A percentile compares a stretch with the other conserved stretches of the same genome.
Conservation (phyloP, 23 red algal genomes). For the Chondrus crispus region DNA sequence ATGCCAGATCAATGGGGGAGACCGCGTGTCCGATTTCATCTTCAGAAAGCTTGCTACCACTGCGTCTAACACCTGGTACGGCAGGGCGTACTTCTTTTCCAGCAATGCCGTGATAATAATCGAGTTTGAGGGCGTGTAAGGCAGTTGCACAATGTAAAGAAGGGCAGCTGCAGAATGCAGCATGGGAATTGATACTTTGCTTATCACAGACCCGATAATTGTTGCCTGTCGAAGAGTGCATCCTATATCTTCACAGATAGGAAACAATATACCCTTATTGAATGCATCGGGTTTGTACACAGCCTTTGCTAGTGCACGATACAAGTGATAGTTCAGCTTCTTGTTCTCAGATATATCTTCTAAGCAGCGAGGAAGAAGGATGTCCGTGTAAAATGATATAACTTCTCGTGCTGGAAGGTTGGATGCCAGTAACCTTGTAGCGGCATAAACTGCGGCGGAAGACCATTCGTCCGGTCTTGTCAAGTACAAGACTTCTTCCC, state of each 20-base stretch:
- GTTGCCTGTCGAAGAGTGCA: constrained; percentile 90
- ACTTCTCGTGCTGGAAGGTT: constrained; percentile 74
- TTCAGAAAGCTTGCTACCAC: constrained; percentile 73
- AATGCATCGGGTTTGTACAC: constrained; percentile 95
- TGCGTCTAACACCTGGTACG: constrained; percentile 85
- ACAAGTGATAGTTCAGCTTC: constrained; percentile 94
- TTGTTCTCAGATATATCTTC: constrained; percentile 82
- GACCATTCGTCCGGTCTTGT: constrained; percentile 95
- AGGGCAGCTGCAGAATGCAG: constrained; percentile 92
- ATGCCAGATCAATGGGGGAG: constrained; percentile 86
- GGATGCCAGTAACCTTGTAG: constrained; percentile 78
- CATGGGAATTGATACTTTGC: constrained; percentile 81
- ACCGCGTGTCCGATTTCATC: constrained; percentile 51
- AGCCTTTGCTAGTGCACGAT: constrained; percentile 88
- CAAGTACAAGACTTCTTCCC: constrained; percentile 84
- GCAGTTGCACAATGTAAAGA: constrained; percentile 65
- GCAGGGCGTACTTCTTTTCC: constrained; percentile 94
- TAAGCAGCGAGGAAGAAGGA: constrained; percentile 76
- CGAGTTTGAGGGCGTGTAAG: constrained; percentile 66
- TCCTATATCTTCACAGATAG: constrained; percentile 57
- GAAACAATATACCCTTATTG: constrained; percentile 94
- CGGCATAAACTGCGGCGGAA: constrained; percentile 75
- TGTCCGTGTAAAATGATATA: constrained; percentile 65
- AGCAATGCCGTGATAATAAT: constrained; percentile 87
- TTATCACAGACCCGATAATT: constrained; percentile 80